Evolutionary conservation across 163 green algal species (phyloP), one percentile per base, ranked within the genome.

Genomic region (Trebouxia gelatinosa): DNA sequence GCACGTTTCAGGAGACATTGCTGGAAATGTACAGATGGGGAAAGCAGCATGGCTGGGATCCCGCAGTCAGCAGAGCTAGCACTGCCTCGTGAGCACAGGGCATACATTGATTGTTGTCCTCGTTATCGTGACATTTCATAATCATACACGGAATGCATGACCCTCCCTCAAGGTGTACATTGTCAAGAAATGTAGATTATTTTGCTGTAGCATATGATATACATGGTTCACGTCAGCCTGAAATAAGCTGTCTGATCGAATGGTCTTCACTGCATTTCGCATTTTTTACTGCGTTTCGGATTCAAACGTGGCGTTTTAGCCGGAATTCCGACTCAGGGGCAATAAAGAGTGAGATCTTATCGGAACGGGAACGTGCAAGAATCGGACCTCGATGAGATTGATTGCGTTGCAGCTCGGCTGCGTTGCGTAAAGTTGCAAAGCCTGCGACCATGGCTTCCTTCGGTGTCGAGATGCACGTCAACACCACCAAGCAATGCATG

Each of bases 11-110:
- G 38, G 72, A 77, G n/a, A 87, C 83, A 72, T 81, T 95, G 35
- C 58, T 90, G 64, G 89, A 94, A 61, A 86, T 96, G 84, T 97
- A 96, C 83, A 57, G 79, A 28, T 96, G 87, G 85, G 93, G 93
- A 29, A 93, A 94, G 82, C 40, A 80, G 46, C 79, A 94, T 80
- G 92, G 91, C n/a, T 97, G 90, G 90, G 92, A 95, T 72, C 90
- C 92, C 51, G 50, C 51, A 38, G 68, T 43, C 43, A n/a, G n/a
- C 29, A 62, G 68, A 51, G 26, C 5, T 26, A 23, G 19, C 16
- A 17, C 64, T 21, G 23, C 35, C n/a, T n/a, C n/a, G n/a, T n/a
- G n/a, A n/a, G n/a, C n/a, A n/a, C n/a, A n/a, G n/a, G n/a, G n/a
- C n/a, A n/a, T n/a, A n/a, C n/a, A n/a, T n/a, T n/a, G n/a, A n/a